Percentiles rank a stretch among this genome's conserved stretches.
phyloP scores from a whole-genome alignment of 2,329 filamentous ascomycete genomes.

The Aspergillus versicolor region DNA sequence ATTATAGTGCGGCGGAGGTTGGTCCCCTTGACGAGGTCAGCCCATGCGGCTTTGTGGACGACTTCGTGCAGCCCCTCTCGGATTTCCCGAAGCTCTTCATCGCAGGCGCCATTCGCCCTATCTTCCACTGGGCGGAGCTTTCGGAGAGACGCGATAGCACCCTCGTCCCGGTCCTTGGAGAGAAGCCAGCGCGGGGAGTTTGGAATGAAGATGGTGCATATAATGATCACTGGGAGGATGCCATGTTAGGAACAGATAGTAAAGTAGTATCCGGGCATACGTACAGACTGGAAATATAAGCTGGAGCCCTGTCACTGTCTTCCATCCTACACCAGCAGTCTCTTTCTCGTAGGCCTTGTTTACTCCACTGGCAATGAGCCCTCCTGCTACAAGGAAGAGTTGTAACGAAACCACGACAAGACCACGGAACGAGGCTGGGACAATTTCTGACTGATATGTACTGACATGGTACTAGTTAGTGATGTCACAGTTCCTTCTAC shows the following conservation, averaged over 20 bases:
- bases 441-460: not conserved
- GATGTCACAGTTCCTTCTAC: too few relatives aligned
- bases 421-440: not conserved
- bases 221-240: not conserved
- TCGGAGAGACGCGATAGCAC: not conserved
- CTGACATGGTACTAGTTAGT: not conserved
- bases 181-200: slow-evolving; percentile 1
- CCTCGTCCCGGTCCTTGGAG: not conserved
- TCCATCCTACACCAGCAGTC: not conserved
- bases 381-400: not conserved
- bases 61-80: not conserved
- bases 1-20: not conserved
- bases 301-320: not conserved
- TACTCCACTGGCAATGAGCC: not conserved
- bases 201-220: not conserved
- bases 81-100: not conserved
- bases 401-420: not conserved
- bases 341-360: not conserved
- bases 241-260: not conserved
- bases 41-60: not conserved
- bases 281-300: not conserved
- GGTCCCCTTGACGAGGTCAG: not conserved
- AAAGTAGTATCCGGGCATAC: not conserved
- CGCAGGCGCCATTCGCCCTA: not conserved
- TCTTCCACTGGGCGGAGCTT: not conserved